Conservation (phyloP, 768 basidiomycete species). For the Pulveroboletus sp. region DNA sequence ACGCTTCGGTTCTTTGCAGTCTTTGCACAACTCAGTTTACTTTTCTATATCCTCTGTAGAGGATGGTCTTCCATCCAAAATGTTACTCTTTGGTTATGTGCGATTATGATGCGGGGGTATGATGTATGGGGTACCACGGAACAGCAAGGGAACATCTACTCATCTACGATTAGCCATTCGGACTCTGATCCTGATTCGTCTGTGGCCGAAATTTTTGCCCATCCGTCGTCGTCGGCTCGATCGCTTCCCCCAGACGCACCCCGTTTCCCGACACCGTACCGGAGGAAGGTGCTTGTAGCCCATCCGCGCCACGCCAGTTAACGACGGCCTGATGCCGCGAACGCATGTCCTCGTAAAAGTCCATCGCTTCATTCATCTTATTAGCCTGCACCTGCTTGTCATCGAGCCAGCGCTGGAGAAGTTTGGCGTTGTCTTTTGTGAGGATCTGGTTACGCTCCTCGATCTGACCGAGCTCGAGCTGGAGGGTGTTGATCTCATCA, state of each 20-base stretch:
- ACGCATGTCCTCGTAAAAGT: conserved; percentile 86
- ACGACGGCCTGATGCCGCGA: conserved; percentile 63
- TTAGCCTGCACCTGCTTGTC: conserved; percentile 91
- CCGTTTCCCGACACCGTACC: conserved; percentile 42
- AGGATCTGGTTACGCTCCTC: conserved; percentile 86
- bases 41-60: conserved; percentile 31
- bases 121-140: conserved; percentile 17
- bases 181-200: conserved; percentile 78
- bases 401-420: conserved; percentile 96
- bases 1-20: conserved; percentile 18
- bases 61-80: conserved; percentile 28
- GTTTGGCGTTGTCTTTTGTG: conserved; percentile 88
- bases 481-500: conserved; percentile 91
- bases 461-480: conserved; percentile 87
- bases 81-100: conserved; percentile 18
- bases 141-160: conserved; percentile 23
- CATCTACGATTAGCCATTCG: conserved; percentile 85
- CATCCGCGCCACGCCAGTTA: conserved; percentile 50
- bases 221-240: conserved; percentile 50
- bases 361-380: conserved; percentile 91
- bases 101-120: conserved; percentile 19
- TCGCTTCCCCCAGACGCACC: conserved; percentile 40
- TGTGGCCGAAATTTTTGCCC: conserved; percentile 67
- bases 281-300: conserved; percentile 34
- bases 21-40: conserved; percentile 17